Conservation (phyloP, 768 basidiomycete species). For the Stropharia rugosoannulata region DNA sequence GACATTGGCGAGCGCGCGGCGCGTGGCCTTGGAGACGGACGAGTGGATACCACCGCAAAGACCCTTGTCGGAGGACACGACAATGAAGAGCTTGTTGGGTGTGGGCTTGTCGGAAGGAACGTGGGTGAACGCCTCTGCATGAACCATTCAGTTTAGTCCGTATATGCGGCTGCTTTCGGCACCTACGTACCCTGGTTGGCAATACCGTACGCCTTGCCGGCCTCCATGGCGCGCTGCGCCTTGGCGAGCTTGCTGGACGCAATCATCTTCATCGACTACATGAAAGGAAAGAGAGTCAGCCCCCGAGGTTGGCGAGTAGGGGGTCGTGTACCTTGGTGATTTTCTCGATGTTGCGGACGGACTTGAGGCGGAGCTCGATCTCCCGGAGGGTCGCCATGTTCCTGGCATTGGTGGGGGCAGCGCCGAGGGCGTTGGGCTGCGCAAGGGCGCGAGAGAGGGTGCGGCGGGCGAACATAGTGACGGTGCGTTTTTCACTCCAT, state of each 20-base stretch:
- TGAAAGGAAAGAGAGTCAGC: background rate
- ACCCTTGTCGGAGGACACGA: constrained; percentile 97
- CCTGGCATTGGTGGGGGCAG: constrained; percentile 55
- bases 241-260: constrained; percentile 96
- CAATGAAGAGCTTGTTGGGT: constrained; percentile 85
- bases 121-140: constrained; percentile 84
- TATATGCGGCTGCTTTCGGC: no score
- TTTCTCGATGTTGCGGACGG: constrained; percentile 98
- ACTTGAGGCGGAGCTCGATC: constrained; percentile 95
- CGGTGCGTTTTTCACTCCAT: constrained; percentile 23
- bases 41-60: constrained; percentile 99
- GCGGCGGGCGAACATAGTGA: constrained; percentile 48
- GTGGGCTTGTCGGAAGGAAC: constrained; percentile 64
- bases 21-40: constrained; percentile 88
- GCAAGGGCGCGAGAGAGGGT: constrained; percentile 39
- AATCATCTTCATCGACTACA: constrained; percentile 98
- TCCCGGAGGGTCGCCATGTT: constrained; percentile 98
- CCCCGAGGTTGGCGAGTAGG: constrained; percentile 16
- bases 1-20: constrained; percentile 61
- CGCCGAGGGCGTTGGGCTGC: constrained; percentile 33
- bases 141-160: no score
- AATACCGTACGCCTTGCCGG: constrained; percentile 89
- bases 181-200: constrained; percentile 78
- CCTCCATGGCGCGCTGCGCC: constrained; percentile 90
- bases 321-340: constrained; percentile 83